Conservation (phyloP, 768 basidiomycete genomes). For the Russula sp. region DNA sequence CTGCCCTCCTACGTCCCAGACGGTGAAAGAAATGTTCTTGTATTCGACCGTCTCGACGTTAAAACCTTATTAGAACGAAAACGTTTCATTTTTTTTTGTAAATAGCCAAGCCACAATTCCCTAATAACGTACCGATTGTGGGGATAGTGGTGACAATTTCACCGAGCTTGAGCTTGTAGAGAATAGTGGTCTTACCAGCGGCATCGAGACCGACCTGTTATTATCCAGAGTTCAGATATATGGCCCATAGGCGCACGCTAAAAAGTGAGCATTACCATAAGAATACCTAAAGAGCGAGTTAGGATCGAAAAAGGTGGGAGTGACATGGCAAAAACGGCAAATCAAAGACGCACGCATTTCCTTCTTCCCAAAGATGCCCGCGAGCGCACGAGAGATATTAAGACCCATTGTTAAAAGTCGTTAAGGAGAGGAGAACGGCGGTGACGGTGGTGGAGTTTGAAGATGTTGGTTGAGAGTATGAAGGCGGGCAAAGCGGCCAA, state of each 20-base stretch:
- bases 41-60: slow-evolving; percentile 99
- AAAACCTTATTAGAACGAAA: slow-evolving; percentile 66
- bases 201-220: slow-evolving; percentile 97
- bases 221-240: slow-evolving; percentile 12
- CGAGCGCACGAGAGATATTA: slow-evolving; percentile 69
- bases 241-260: neutral
- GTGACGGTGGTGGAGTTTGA: slow-evolving; percentile 9
- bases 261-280: slow-evolving; percentile 62
- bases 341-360: slow-evolving; percentile 86
- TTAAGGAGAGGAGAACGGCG: slow-evolving; percentile 1
- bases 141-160: slow-evolving; percentile 99
- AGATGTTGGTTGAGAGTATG: slow-evolving; percentile 23
- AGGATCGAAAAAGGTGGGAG: slow-evolving; percentile 30
- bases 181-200: slow-evolving; percentile 96
- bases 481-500: neutral
- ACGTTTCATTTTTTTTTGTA: slow-evolving; percentile 24
- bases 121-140: slow-evolving; percentile 81
- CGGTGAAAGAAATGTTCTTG: slow-evolving; percentile 99
- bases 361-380: slow-evolving; percentile 93
- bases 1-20: slow-evolving; percentile 99
- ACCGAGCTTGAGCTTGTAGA: slow-evolving; percentile 99
- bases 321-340: slow-evolving; percentile 33
- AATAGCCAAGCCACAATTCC: slow-evolving; percentile 16
- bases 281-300: slow-evolving; percentile 66
- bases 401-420: slow-evolving; percentile 59